Evolutionary conservation across 2,329 filamentous ascomycete species (phyloP).

Genomic region (Drechslerella stenobrocha): DNA sequence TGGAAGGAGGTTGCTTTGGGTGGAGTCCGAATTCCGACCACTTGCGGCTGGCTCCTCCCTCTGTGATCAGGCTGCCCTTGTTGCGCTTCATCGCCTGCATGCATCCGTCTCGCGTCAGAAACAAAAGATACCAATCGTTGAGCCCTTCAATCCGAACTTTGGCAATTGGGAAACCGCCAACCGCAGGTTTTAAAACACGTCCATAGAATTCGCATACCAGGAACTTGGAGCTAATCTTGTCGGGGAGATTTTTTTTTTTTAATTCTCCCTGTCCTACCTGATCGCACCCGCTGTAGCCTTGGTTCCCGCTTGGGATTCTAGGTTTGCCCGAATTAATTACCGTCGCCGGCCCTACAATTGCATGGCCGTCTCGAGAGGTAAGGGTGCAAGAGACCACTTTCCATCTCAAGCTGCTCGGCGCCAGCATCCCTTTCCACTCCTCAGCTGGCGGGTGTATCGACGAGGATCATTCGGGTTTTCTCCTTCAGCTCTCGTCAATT

Average conservation of each 20-base stretch:
- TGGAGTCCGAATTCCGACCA: too few species aligned
- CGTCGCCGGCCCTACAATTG: conserved; percentile 22
- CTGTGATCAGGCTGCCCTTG: too few species aligned
- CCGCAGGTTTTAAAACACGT: too few species aligned
- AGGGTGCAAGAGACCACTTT: conserved; percentile 35
- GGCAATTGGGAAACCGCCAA: too few species aligned
- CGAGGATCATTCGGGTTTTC: conserved; percentile 14
- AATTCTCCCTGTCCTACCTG: conserved; percentile 14
- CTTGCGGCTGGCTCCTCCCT: too few species aligned
- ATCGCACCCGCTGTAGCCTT: conserved; percentile 12
- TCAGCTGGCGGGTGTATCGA: conserved; percentile 14
- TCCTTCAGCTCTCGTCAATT: not conserved
- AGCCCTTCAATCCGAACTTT: too few species aligned
- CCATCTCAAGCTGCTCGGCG: conserved; percentile 26
- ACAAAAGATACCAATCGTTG: too few species aligned
- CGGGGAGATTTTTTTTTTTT: not conserved
- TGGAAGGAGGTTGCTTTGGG: too few species aligned
- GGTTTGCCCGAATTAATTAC: conserved; percentile 23
- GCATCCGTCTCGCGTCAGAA: too few species aligned
- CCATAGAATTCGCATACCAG: not conserved
- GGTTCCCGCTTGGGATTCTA: conserved; percentile 1
- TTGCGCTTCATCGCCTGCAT: too few species aligned
- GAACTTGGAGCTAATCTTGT: not conserved
- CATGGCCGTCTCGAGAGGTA: conserved; percentile 7
- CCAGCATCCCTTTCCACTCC: conserved; percentile 17